Evolutionary conservation across 1,284 basidiomycete genomes (phyloP), one percentile per base, ranked within the genome.

Genomic region (Heterobasidion parviporum): DNA sequence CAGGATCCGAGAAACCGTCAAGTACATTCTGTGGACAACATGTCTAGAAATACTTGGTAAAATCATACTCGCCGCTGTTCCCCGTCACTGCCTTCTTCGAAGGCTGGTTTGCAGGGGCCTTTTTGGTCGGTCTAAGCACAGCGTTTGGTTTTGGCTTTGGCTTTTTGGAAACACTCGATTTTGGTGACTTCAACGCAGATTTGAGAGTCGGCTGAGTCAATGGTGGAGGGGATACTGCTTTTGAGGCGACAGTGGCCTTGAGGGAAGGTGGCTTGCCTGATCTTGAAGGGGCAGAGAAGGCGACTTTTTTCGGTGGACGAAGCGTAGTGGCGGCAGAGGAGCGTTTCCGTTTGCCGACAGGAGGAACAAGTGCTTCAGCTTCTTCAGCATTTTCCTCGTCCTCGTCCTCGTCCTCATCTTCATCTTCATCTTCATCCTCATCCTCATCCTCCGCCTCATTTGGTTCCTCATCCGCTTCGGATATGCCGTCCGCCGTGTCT

Each of bases 291-390:
- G 51, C 8, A n/a, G 59, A 66, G 60, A 76, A 75, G 2, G 74
- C 64, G 48, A 83, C 81, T 63, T 78, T 83, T 70, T 84, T 84
- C 20, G 65, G 62, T 8, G 77, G 70, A 6, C 68, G 71, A 35
- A 70, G 56, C 50, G 64, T 59, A 9, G 60, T 52, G 6, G 57
- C 51, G 9, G 65, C 59, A 43, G 72, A 68, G 6, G 64, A 66
- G 53, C 74, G 76, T 65, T 84, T 84, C 65, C 78, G 75, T 63
- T 78, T 82, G 51, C 67, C 70, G 5, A 68, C 64, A 16, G 66
- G 61, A 12, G 68, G 68, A n/a, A 60, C 60, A 8, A 65, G 59
- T 15, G 66, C 60, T 32, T 61, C 58, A 14, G 66, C 66, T 1
- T 62, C 63, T 14, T 70, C 66, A 6, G 62, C 64, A 8, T 62